A percentile compares a stretch with the other conserved stretches of the same genome.
Conservation (phyloP, 306 rosid species). For the Cicer cuneatum region DNA sequence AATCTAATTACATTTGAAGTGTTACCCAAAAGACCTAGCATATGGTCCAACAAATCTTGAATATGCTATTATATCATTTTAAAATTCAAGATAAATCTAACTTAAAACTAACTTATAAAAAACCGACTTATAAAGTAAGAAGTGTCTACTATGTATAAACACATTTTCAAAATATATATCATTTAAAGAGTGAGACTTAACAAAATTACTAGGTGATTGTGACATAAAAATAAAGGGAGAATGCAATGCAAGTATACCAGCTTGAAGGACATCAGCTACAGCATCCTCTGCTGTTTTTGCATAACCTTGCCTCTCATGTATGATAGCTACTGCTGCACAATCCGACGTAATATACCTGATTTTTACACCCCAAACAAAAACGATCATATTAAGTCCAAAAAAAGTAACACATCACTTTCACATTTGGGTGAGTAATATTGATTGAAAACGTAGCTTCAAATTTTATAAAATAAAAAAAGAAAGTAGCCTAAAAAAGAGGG, state of each 20-base stretch:
- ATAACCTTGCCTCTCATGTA: slow-evolving; percentile 56
- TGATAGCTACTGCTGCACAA: slow-evolving; percentile 77
- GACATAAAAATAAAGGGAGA: neutral
- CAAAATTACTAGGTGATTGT: neutral
- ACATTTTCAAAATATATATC: no score
- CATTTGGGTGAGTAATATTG: neutral
- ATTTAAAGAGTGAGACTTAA: no score
- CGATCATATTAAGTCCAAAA: neutral
- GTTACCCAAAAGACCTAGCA: no score
- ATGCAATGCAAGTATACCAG: slow-evolving; percentile 57
- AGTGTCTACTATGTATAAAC: no score
- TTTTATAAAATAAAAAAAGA: neutral
- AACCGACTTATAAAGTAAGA: no score
- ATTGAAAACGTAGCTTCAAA: slow-evolving; percentile 4
- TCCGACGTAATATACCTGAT: slow-evolving; percentile 90
- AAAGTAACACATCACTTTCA: slow-evolving; percentile 30
- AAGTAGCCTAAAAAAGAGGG: no score
- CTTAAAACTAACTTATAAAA: no score
- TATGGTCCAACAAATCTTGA: no score
- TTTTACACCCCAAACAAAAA: neutral
- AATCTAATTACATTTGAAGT: no score
- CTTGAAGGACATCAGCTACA: slow-evolving; percentile 71
- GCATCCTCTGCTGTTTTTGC: slow-evolving; percentile 83
- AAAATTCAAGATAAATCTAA: no score
- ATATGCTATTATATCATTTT: no score